Evolutionary conservation across 441 rosid genomes (phyloP).

Genomic region (Hura crepitans): DNA sequence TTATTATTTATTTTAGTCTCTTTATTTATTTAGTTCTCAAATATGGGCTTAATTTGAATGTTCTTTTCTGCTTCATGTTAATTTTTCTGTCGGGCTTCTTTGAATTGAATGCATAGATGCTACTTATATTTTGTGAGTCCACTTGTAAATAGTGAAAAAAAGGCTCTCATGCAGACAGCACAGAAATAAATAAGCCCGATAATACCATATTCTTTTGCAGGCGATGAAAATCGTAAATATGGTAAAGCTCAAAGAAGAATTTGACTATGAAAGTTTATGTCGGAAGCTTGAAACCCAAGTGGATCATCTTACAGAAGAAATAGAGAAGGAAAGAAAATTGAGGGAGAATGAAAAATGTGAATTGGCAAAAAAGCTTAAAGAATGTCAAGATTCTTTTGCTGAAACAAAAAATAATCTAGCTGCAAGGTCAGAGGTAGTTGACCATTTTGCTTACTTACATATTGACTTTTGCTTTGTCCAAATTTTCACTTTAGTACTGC

Average conservation of each 20-base stretch:
- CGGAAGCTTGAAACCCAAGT: conserved; percentile 73
- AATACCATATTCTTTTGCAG: conserved; percentile 39
- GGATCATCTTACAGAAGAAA: conserved; percentile 74
- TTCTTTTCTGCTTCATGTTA: not conserved
- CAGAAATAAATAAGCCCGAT: conserved; percentile 21
- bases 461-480: conserved; percentile 8
- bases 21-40: not conserved
- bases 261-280: conserved; percentile 84
- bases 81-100: conserved; percentile 5
- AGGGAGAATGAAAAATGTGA: conserved; percentile 51
- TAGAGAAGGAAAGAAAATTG: conserved; percentile 69
- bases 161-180: not conserved
- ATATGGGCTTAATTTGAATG: not conserved
- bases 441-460: conserved; percentile 29
- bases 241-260: conserved; percentile 91
- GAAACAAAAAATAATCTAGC: conserved; percentile 44
- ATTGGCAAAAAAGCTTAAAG: conserved; percentile 48
- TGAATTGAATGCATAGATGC: not conserved
- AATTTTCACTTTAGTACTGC: conserved; percentile 13
- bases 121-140: not conserved
- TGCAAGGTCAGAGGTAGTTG: conserved; percentile 77
- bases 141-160: not conserved
- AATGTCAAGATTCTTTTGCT: conserved; percentile 45
- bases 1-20: not conserved
- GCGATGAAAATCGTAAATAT: conserved; percentile 88